Evolutionary conservation across 148 eudicot genomes (phyloP), one percentile per base, ranked within the genome.

Genomic region (Cornus controversa): DNA sequence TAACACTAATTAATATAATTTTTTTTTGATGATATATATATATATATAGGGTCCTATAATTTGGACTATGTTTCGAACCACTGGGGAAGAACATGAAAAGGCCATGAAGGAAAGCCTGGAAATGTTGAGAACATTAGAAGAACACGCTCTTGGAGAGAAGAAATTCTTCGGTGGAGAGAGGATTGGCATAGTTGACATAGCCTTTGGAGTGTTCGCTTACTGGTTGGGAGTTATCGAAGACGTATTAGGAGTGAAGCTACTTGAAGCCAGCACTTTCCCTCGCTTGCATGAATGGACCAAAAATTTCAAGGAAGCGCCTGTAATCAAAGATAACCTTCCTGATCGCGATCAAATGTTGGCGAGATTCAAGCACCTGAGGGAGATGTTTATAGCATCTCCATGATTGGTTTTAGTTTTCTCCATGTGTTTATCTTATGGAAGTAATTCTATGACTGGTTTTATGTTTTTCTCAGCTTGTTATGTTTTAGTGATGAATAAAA

Each of bases 201-300:
- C 70, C 76, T 62, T 76, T 53, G 82, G 82, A 28, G 28, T 47
- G 31, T 8, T 67, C 5, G 22, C 75, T 42, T 34, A 71, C 26
- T 83, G 82, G 82, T 67, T 79, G 68, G 66, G 76, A 79, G 77
- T 77, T 27, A 62, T 83, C 47, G 79, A 83, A 24, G 16, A 72
- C 8, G 25, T 67, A 0, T 22, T 67, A 2, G 74, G 78, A 29
- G 29, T 68, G 0, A 62, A 83, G 75, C 22, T 79, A 22, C 22
- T 83, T 10, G 75, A 68, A 18, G 73, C 73, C 34, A 69, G n/a
- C 63, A 34, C 3, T 13, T 81, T 72, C 24, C 84, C 84, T 58
- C 10, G 23, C 29, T 42, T 81, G 10, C 31, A 34, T 67, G 58
- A 65, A 24, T 71, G 84, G 80, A 71, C 66, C 62, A 37, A 74